Evolutionary conservation across 352 stramenopile genomes (phyloP).

Genomic region (Globisporangium orthogonon): DNA sequence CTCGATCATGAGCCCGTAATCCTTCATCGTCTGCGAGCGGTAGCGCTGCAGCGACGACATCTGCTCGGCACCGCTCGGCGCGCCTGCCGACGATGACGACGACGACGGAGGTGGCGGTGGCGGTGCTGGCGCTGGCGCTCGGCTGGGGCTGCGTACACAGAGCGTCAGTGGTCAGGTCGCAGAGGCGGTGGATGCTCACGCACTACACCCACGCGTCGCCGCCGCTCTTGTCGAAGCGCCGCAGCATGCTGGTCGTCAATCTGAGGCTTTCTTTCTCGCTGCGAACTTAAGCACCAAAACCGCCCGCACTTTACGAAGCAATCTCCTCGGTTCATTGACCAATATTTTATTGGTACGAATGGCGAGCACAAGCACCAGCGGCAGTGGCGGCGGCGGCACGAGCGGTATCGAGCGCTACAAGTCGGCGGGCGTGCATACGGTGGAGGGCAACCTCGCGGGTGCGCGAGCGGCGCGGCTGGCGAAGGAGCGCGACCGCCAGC

Average conservation of each 20-base stretch:
- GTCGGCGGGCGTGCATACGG: constrained; percentile 91
- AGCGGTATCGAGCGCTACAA: constrained; percentile 63
- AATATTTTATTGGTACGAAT: constrained; percentile 19
- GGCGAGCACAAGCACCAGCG: neutral
- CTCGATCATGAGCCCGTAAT: constrained; percentile 97
- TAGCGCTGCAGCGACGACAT: constrained; percentile 85
- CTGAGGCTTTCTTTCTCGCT: neutral
- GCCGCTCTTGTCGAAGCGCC: constrained; percentile 47
- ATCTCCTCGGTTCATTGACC: too few relatives aligned
- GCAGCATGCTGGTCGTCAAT: constrained; percentile 35
- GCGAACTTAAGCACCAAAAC: too few relatives aligned
- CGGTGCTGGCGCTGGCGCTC: neutral
- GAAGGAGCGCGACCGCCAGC: constrained; percentile 90
- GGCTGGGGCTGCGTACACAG: neutral
- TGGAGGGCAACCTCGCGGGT: constrained; percentile 95
- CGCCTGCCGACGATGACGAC: constrained; percentile 9
- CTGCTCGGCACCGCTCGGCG: constrained; percentile 27
- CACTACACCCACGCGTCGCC: constrained; percentile 34
- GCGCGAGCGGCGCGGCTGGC: constrained; percentile 86
- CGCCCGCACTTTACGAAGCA: too few relatives aligned
- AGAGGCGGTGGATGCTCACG: too few relatives aligned
- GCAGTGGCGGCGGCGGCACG: constrained; percentile 31
- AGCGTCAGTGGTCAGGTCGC: neutral
- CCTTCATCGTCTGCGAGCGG: constrained; percentile 85
- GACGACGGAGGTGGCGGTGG: constrained; percentile 1